Evolutionary conservation across 2,329 filamentous ascomycete species (phyloP).

Genomic region (Xylariaceae sp.): DNA sequence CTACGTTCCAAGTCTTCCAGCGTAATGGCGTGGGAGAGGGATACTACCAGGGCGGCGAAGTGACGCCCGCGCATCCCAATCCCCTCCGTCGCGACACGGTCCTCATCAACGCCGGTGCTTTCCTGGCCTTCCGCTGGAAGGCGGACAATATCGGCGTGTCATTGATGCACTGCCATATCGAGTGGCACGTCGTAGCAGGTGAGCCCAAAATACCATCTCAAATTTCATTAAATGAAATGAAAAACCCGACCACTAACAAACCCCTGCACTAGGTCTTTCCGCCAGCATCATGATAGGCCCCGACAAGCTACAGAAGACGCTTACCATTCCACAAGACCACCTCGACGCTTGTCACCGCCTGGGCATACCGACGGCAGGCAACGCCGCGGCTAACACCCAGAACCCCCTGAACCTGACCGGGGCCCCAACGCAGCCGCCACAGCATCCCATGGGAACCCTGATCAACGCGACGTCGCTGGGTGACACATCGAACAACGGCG

Average conservation of each 20-base stretch:
- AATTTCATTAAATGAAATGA: too few species aligned
- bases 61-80: slow-evolving; percentile 7
- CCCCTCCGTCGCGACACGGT: slow-evolving; percentile 17
- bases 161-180: slow-evolving; percentile 17
- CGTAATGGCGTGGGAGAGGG: slow-evolving; percentile 6
- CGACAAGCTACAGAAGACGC: slow-evolving; percentile 7
- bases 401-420: slow-evolving; percentile 10
- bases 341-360: slow-evolving; percentile 11
- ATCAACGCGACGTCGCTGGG: slow-evolving; percentile 5
- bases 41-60: slow-evolving; percentile 1
- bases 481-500: not conserved
- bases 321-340: slow-evolving; percentile 9
- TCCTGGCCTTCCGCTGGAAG: slow-evolving; percentile 12
- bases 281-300: slow-evolving; percentile 12
- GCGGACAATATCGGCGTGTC: slow-evolving; percentile 11
- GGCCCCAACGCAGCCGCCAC: slow-evolving; percentile 2
- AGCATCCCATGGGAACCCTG: slow-evolving; percentile 9
- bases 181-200: slow-evolving; percentile 17
- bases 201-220: not conserved
- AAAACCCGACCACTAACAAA: too few species aligned
- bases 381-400: slow-evolving; percentile 7
- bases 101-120: slow-evolving; percentile 12
- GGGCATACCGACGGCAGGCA: slow-evolving; percentile 10
- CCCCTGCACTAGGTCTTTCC: slow-evolving; percentile 7
- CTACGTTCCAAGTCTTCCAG: slow-evolving; percentile 10